Base-by-base conservation (phyloP, 495 filamentous ascomycete species). In the Amorphotheca resinae region DNA sequence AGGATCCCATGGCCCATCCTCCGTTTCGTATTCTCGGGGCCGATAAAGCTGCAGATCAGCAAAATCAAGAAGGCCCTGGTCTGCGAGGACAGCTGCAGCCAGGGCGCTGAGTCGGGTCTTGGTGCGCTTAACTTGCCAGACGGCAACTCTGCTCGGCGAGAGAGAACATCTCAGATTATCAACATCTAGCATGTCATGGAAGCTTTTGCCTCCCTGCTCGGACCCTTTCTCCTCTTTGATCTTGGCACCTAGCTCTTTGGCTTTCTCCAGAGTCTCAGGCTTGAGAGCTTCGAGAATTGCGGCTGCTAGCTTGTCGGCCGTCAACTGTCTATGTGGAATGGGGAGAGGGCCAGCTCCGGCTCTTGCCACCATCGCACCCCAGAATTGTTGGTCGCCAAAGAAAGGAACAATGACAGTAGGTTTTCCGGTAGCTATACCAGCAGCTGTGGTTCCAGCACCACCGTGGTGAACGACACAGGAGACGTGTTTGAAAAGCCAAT, bases 351-450 rank as follows among this genome's bases (percentile, higher is more conserved):
- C 84, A 1, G 83, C 84, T 4, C 80, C 79, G 14, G 82, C 76
- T 33, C 60, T 65, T 2, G 77, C 76, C 16, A 89, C 73, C 69
- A 89, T 83, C 1, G 71, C 63, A 14, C 84, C 84, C 84, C 84
- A 89, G 47, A 87, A 89, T 1, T 80, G 78, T 54, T 89, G 83
- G 43, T 89, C 84, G 3, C 84, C 84, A 51, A 91, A 89, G 62
- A 91, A 91, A 0, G 84, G 84, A 7, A 91, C 74, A 18, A 91
- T 69, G 1, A 84, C 69, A 0, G 84, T 88, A 2, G 84, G 84
- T 26, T 72, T 70, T 1, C 79, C 82, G 0, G 68, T 59, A 2
- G 75, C 66, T 35, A 91, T 74, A 3, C 84, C 83, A 2, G 76
- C 77, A 2, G 84, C 84, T 8, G 80, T 87, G 8, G 84, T 89